Evolutionary conservation across 164 flowering plant species (phyloP), one percentile per base, ranked within the genome.

Genomic region (Sextonia rubra): DNA sequence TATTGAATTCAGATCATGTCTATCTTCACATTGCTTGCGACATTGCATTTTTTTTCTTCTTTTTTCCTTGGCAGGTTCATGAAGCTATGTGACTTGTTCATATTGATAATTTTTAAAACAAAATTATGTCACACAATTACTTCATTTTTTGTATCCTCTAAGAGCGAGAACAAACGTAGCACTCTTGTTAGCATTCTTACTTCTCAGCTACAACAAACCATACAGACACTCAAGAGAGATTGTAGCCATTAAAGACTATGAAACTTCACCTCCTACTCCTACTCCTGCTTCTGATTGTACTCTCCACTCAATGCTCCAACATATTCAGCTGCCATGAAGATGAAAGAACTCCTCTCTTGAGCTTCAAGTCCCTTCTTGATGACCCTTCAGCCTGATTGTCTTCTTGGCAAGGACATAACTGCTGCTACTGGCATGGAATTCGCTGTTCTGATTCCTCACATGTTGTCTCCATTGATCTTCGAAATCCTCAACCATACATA

Each of bases 391-490:
- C 30, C 2, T 69, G 75, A 12, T 64, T 78, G 60, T 71, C 73
- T 0, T 74, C 80, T 4, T 78, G 77, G 80, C 20, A 22, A 26
- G 80, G 80, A 20, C 23, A 30, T 37, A 55, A 74, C 47, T 78
- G 77, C 58, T 78, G 80, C 55, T n/a, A 62, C 12, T 78, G 80
- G 80, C 22, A 11, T 29, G 80, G 80, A 68, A 68, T 78, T 29
- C 66, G 1, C 0, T 78, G 80, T 44, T 77, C 79, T 0, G 15
- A 68, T 11, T 32, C 79, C 14, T 73, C 47, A 17, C 76, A 73
- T 64, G 64, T 76, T 27, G 18, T 63, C 37, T 4, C 64, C 2
- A 52, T 52, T 52, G 58, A 52, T 18, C 58, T 52, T 11, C 4
- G 58, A 52, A 52, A 73, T 27, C 80, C 77, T 26, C 18, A 60